phyloP scores from a whole-genome alignment of 1,284 basidiomycete genomes.

The Dichomitus squalens region DNA sequence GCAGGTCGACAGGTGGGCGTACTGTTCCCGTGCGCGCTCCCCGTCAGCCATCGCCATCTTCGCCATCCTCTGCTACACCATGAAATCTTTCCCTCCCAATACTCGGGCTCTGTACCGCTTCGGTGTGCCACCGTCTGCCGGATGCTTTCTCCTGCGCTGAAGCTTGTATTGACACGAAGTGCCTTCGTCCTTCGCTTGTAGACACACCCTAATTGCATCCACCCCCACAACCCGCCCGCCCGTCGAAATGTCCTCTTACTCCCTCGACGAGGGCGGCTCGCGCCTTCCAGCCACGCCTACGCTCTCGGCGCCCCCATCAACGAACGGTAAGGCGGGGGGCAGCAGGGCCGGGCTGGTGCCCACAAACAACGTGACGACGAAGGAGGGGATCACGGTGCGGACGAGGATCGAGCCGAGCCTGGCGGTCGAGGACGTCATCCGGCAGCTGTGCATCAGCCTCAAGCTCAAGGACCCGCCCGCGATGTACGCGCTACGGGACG shows the following conservation, averaged over 20 bases:
- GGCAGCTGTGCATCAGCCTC: conserved; percentile 78
- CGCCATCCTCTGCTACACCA: conserved; percentile 1
- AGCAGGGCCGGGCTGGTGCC: conserved; percentile 57
- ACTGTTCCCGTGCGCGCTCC: not conserved
- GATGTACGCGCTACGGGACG: conserved; percentile 86
- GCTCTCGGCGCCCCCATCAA: conserved; percentile 17
- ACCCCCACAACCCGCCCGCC: not conserved
- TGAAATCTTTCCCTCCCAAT: conserved; percentile 9
- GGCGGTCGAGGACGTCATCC: conserved; percentile 78
- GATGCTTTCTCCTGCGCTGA: not conserved
- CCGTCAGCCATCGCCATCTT: not conserved
- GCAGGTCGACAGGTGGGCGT: not conserved
- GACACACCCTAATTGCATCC: conserved; percentile 6
- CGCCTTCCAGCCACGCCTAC: conserved; percentile 15
- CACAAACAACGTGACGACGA: conserved; percentile 79
- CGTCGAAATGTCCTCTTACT: conserved; percentile 13
- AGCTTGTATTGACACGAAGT: conserved; percentile 11
- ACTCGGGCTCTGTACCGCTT: conserved; percentile 4
- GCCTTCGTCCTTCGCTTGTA: not conserved
- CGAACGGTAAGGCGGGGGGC: conserved; percentile 38
- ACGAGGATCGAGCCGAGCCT: conserved; percentile 81
- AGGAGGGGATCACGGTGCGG: conserved; percentile 71
- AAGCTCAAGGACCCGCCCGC: conserved; percentile 82
- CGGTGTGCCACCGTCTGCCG: not conserved
- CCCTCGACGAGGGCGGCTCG: conserved; percentile 20